Evolutionary conservation across 257 asterid genomes (phyloP).

Genomic region (Handroanthus guayacan): DNA sequence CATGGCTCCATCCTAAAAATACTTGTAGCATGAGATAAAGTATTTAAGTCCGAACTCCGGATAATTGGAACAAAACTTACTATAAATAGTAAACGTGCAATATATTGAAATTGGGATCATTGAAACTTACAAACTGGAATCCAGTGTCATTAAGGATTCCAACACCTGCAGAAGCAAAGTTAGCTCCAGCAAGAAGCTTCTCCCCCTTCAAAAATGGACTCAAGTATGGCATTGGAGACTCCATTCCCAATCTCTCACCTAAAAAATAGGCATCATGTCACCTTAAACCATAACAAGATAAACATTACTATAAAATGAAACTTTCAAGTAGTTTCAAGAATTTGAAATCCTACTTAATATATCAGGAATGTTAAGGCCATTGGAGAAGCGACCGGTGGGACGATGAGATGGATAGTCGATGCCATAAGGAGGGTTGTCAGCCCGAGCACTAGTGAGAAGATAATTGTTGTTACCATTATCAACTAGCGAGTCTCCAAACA

Average conservation of each 20-base stretch:
- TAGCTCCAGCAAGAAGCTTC: constrained; percentile 78
- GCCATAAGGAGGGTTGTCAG: constrained; percentile 89
- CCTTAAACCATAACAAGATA: background rate
- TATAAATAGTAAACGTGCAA: background rate
- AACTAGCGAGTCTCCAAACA: constrained; percentile 88
- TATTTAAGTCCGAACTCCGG: background rate
- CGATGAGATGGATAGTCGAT: constrained; percentile 78
- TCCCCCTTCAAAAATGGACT: constrained; percentile 63
- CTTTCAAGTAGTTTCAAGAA: background rate
- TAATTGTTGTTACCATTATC: constrained; percentile 93
- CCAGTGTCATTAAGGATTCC: constrained; percentile 96
- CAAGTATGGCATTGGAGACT: constrained; percentile 71
- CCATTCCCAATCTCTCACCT: constrained; percentile 76
- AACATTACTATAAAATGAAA: background rate
- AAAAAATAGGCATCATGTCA: background rate
- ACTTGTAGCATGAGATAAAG: background rate
- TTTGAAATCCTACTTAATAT: constrained; percentile 46
- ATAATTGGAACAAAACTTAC: background rate
- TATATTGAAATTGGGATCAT: background rate
- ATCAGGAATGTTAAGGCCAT: constrained; percentile 89
- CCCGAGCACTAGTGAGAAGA: constrained; percentile 73
- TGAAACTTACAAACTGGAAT: constrained; percentile 73
- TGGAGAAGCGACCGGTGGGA: constrained; percentile 91
- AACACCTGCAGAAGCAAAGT: constrained; percentile 94
- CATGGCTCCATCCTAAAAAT: background rate